These are phyloP conservation scores for Botrytis aclada DNA, from an alignment of 2,329 filamentous ascomycete genomes.

Conservation along the genomic window DNA sequence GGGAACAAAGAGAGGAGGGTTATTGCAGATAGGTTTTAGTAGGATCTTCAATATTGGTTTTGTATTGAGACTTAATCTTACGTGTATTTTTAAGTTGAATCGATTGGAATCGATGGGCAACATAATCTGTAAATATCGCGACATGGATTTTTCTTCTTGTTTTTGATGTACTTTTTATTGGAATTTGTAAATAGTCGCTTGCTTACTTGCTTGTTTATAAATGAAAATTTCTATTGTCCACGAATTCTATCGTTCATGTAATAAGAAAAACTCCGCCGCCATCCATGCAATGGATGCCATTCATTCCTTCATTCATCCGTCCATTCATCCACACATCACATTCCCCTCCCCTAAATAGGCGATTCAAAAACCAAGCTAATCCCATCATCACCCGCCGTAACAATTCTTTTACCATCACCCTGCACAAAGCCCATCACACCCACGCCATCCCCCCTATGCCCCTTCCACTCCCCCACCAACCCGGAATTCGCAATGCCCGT, in stretches of 20 bases:
- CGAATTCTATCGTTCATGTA: background rate
- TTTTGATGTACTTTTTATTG: background rate
- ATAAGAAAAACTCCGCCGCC: background rate
- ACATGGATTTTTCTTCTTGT: background rate
- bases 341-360: slow-evolving; percentile 15
- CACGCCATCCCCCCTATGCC: slow-evolving; percentile 80
- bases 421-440: slow-evolving; percentile 90
- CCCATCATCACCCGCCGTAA: slow-evolving; percentile 89
- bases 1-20: background rate
- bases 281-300: background rate
- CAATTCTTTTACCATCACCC: slow-evolving; percentile 68
- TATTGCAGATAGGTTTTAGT: background rate
- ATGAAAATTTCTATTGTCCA: background rate
- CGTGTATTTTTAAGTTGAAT: background rate
- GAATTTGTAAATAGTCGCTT: background rate
- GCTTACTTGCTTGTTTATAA: background rate
- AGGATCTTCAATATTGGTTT: background rate
- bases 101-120: background rate
- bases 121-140: background rate
- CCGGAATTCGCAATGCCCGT: slow-evolving; percentile 66
- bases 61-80: background rate
- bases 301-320: background rate
- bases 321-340: background rate
- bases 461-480: slow-evolving; percentile 82
- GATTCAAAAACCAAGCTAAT: slow-evolving; percentile 65